A percentile compares a stretch with the other conserved stretches of the same genome.
Evolutionary conservation across 495 filamentous ascomycete genomes (phyloP).

Genomic region (Saxispiralis lemnorum): DNA sequence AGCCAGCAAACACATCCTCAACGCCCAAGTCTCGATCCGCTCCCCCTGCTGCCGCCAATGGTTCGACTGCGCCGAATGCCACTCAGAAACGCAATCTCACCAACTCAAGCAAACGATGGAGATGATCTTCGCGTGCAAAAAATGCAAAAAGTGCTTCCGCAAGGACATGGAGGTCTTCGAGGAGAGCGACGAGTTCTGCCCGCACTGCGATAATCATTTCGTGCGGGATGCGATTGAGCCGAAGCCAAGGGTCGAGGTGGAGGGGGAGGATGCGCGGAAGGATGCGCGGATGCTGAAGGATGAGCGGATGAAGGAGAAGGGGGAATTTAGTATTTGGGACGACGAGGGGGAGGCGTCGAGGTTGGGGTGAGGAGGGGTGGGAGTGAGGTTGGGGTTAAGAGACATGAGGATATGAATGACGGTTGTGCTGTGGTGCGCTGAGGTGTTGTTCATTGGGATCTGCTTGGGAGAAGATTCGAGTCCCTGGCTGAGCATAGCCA

Average conservation of each 20-base stretch:
- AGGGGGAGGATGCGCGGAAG: conserved; percentile 73
- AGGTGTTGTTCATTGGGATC: too few relatives aligned
- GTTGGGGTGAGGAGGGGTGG: background rate
- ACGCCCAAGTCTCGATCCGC: conserved; percentile 91
- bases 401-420: too few relatives aligned
- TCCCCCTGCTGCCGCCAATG: conserved; percentile 92
- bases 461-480: too few relatives aligned
- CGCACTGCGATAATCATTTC: conserved; percentile 98
- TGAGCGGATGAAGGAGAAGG: conserved; percentile 52
- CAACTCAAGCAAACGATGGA: conserved; percentile 57
- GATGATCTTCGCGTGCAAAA: conserved; percentile 92
- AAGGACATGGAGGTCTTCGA: conserved; percentile 86
- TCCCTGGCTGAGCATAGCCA: too few relatives aligned
- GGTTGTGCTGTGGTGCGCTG: too few relatives aligned
- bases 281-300: conserved; percentile 87
- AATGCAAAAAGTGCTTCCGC: conserved; percentile 94
- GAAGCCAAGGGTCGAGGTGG: conserved; percentile 60
- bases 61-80: conserved; percentile 97
- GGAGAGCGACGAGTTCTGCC: conserved; percentile 95
- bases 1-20: conserved; percentile 82
- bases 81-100: conserved; percentile 54
- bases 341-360: conserved; percentile 14
- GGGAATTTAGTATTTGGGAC: conserved; percentile 23
- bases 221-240: conserved; percentile 74
- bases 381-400: too few relatives aligned